Evolutionary conservation across 768 basidiomycete species (phyloP).

Genomic region (Amanita exitialis): DNA sequence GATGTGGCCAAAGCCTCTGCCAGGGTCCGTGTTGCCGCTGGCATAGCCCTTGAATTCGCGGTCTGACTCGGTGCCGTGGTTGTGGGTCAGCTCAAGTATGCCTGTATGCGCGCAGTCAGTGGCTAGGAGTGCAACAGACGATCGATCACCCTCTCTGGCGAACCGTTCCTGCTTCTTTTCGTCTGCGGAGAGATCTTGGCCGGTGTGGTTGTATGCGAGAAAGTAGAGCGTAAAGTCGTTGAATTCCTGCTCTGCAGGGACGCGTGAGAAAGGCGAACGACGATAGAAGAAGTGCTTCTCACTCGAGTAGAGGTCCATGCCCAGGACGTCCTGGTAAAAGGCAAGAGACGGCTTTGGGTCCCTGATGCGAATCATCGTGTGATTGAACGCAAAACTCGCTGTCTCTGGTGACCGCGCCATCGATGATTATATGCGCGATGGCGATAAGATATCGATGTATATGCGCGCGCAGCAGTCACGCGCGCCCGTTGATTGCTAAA

Average conservation of each 20-base stretch:
- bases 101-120: constrained; percentile 25
- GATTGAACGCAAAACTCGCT: constrained; percentile 48
- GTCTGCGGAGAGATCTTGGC: constrained; percentile 36
- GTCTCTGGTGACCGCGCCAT: constrained; percentile 65
- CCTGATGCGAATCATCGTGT: constrained; percentile 84
- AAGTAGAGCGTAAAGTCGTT: constrained; percentile 74
- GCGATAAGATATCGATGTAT: neutral
- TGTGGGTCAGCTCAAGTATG: constrained; percentile 78
- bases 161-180: constrained; percentile 41
- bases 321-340: constrained; percentile 73
- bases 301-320: constrained; percentile 70
- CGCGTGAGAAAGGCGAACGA: constrained; percentile 4
- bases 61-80: constrained; percentile 85
- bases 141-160: constrained; percentile 52
- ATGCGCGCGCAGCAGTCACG: neutral
- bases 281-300: constrained; percentile 8
- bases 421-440: constrained; percentile 17
- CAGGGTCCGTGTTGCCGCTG: constrained; percentile 78
- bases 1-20: constrained; percentile 80
- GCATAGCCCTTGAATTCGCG: constrained; percentile 72
- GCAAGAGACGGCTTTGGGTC: constrained; percentile 73
- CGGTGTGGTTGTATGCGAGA: constrained; percentile 67
- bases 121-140: neutral
- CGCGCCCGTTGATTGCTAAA: constrained; percentile 29
- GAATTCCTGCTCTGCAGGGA: constrained; percentile 37